Evolutionary conservation across 345 rosid genomes (phyloP), one percentile per base, ranked within the genome.

Genomic region (Viola odorata): DNA sequence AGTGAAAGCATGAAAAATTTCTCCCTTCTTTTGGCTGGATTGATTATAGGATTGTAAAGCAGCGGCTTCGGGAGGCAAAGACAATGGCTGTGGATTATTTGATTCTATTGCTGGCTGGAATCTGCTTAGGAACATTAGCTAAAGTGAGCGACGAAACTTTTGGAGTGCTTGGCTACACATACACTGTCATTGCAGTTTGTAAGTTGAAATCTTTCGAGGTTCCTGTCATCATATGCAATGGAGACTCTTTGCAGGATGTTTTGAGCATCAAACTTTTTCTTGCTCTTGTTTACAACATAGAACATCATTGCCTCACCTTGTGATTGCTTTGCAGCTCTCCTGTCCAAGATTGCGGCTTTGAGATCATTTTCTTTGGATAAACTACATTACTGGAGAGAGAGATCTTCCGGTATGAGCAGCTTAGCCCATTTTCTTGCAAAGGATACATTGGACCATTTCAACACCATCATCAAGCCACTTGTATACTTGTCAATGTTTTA

Each of bases 61-160:
- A 95, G 80, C 62, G 96, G 66, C 79, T 95, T 42, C 80, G 99
- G 65, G 99, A 95, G 61, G 86, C 95, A 51, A 88, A 89, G 73
- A 79, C 91, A 56, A 83, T 88, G 70, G 97, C 84, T 50, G 96
- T 95, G 68, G 99, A 95, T 80, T 95, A 69, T 75, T 78, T 91
- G 45, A 95, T 95, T 59, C 75, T 95, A 61, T 73, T 88, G 70
- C 84, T 91, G 36, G 96, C 99, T 42, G 99, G 99, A 73, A 84
- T 95, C 74, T 95, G 97, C 80, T 82, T 91, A 78, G 99, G 99
- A 74, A 91, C 96, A 3, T 85, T 95, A 50, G 99, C 96, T 53
- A 86, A 95, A 91, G 95, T 95, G 65, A 88, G 85, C 14, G 99
- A 91, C n/a, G 99, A 91, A 84, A 91, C 95, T 37, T 95, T 91